Conservation (phyloP, 2,329 filamentous ascomycete species). For the Fusarium sarcochroum region DNA sequence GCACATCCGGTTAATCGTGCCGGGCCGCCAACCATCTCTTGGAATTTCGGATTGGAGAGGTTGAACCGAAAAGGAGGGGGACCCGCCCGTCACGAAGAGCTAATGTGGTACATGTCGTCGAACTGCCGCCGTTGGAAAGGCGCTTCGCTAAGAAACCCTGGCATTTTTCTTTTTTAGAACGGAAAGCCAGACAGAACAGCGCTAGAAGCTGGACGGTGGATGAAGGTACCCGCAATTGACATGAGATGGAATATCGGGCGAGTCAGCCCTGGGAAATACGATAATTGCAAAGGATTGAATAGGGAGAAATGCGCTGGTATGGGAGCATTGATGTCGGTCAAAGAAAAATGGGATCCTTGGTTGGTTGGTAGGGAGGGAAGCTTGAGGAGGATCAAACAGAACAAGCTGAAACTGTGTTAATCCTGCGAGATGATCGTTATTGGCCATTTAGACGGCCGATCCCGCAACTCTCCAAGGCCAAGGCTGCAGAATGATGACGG, state of each 20-base stretch:
- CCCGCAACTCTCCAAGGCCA: constrained; percentile 2
- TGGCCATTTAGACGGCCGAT: constrained; percentile 1
- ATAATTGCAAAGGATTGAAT: not conserved
- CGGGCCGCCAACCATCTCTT: constrained; percentile 3
- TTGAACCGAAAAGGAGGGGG: constrained; percentile 19
- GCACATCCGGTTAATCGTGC: constrained; percentile 11
- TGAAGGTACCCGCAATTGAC: constrained; percentile 10
- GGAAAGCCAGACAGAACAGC: constrained; percentile 9
- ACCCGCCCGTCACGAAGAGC: constrained; percentile 8
- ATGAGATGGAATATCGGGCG: not conserved
- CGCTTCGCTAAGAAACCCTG: constrained; percentile 1
- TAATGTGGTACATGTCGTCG: constrained; percentile 26
- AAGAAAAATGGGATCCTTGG: not conserved
- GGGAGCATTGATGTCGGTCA: too few relatives aligned
- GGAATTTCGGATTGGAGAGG: not conserved
- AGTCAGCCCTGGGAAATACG: constrained; percentile 31
- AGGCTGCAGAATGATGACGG: constrained; percentile 3
- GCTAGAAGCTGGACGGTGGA: constrained; percentile 21
- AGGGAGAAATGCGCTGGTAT: not conserved
- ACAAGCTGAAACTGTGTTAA: constrained; percentile 15
- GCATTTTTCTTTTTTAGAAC: constrained; percentile 23
- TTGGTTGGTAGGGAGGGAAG: not conserved
- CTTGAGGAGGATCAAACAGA: not conserved
- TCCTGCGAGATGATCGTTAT: not conserved
- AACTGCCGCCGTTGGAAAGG: constrained; percentile 38